Evolutionary conservation across 768 basidiomycete species (phyloP), one percentile per base, ranked within the genome.

Genomic region (Podaxis sp.): DNA sequence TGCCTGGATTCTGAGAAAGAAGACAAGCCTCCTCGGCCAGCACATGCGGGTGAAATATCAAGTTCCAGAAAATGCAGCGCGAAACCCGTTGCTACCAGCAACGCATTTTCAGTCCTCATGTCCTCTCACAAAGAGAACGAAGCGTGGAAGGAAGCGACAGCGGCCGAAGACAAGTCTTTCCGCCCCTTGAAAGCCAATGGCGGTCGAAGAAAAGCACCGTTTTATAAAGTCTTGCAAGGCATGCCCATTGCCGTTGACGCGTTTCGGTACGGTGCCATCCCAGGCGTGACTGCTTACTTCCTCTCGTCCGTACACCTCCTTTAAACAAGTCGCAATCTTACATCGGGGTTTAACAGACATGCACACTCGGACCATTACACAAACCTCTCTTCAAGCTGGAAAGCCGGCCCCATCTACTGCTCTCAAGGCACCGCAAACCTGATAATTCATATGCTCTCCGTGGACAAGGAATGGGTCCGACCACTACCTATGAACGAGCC

Each of bases 211-310:
- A 87, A 85, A 62, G 93, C 95, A 0, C 97, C 97, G 0, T 98
- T 98, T 72, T 98, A 96, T 77, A 99, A 98, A 76, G 84, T 94
- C 24, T 72, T 98, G 67, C 91, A 93, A 68, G 96, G 97, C 1
- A 97, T 98, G 95, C 94, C 96, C 8, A 91, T 99, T 25, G 94
- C 96, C 15, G 97, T 99, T 0, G 97, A 99, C 71, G 97, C 96
- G 1, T 99, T 99, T 75, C 85, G 89, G 40, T 99, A 98, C 71
- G 97, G 96, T 5, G 80, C 82, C 27, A 95, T 99, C 54, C 95
- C 96, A 4, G 87, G 86, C 9, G 85, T 98, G 25, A 91, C 85
- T 29, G 92, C 95, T 0, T 98, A 98, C 73, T 94, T 97, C 67
- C 74, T 98, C 65, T 94, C 94, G 95, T 96, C 68, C 51, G 73